These are phyloP conservation scores for Zasmidium angulare DNA, from an alignment of 2,329 filamentous ascomycete genomes.

Conservation along the genomic window DNA sequence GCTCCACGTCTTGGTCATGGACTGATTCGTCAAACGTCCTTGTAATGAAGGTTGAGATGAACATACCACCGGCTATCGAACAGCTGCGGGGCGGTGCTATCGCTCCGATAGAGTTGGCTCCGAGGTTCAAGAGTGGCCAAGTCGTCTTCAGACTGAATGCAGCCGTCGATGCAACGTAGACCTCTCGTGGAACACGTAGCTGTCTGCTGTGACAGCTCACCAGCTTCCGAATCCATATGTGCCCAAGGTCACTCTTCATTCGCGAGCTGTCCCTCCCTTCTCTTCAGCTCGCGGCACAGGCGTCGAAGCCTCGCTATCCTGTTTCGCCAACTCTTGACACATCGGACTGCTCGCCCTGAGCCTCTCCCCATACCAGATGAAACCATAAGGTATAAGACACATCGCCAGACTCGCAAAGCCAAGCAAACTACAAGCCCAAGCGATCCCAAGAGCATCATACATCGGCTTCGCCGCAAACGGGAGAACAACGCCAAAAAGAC, in stretches of 20 bases:
- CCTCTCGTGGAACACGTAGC: no score
- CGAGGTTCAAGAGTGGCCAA: no score
- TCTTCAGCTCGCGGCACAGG: neutral
- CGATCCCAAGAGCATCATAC: conserved; percentile 67
- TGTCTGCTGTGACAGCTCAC: no score
- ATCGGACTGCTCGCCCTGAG: conserved; percentile 61
- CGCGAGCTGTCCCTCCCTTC: neutral
- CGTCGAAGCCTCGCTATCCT: neutral
- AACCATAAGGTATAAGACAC: conserved; percentile 58
- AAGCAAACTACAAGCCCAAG: conserved; percentile 61
- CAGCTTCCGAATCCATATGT: no score
- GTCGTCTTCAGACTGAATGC: no score
- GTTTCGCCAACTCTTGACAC: conserved; percentile 56
- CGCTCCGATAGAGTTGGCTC: no score
- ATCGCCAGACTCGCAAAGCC: conserved; percentile 51
- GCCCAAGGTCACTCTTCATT: neutral
- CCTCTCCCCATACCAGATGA: conserved; percentile 54
- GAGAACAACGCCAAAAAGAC: conserved; percentile 46
- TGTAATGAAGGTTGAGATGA: no score
- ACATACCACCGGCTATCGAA: no score
- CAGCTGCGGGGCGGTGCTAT: no score
- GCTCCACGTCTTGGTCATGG: no score
- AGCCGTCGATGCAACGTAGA: no score
- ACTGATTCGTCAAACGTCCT: no score
- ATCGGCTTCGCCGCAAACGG: conserved; percentile 53